Evolutionary conservation across 805 yeast genomes (phyloP), one percentile per base, ranked within the genome.

Genomic region (Priceomyces medius): DNA sequence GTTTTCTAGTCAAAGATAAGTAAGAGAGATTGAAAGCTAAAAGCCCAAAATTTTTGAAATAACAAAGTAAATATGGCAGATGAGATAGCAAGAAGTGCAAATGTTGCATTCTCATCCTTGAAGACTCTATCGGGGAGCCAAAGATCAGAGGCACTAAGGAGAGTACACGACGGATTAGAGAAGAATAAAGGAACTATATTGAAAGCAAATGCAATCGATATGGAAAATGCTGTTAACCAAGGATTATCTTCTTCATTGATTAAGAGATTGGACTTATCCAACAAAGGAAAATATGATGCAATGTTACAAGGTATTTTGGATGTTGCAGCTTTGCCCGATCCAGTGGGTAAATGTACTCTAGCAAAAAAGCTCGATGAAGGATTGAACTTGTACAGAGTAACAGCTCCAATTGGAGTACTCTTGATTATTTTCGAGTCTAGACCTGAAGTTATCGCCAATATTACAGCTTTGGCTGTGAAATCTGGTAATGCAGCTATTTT

Each of bases 391-490:
- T 85, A 81, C 63, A 73, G 96, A 57, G 75, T 91, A 9, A 84
- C 96, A 4, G 86, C 96, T 20, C 99, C 99, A 10, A 89, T 93
- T 4, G 99, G 99, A 14, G 97, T 88, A 0, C 64, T 93, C 34
- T 71, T 93, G 46, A 89, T 93, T 35, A 95, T 93, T 41, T 93
- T 93, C 61, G 99, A 93, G 65, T 81, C 96, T 21, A 79, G 99
- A 56, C 99, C 99, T 28, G 99, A 93, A 61, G 99, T 93, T 8
- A 93, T 93, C 69, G 99, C 99, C 41, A 95, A 93, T 60, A 93
- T 93, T 56, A 85, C 97, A 10, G 93, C 99, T 0, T 73, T 93
- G 54, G 96, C 98, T 14, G 83, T 93, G 59, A 93, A 95, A 63
- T 88, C 97, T 2, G 98, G 97, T 36, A 93, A 93, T 60, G 86